Base-by-base conservation (phyloP, 202 grass and related monocot species). In the Eragrostis tef region DNA sequence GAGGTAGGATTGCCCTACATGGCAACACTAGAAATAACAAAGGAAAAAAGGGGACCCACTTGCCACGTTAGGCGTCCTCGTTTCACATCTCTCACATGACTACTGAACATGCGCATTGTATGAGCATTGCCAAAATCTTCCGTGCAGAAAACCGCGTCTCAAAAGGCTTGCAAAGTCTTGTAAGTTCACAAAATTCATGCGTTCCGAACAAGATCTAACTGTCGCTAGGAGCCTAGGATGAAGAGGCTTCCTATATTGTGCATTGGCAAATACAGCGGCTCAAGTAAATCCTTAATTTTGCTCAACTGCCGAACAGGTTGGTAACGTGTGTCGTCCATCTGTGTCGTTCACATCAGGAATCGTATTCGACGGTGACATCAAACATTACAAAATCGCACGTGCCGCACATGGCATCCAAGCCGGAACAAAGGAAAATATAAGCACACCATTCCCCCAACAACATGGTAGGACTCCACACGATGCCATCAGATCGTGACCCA, bases 381-480 rank as follows among this genome's bases (percentile, higher is more conserved):
- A 65, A 75, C 70, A 31, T 45, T 66, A 45, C 60, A 65, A 64
- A 83, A 74, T 51, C 16, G 29, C 80, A 74, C 59, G 34, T 44
- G 80, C n/a, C 6, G 20, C 13, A 41, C 61, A 24, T 24, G 46
- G 31, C 7, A 52, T 4, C 9, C 34, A 43, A 1, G 19, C 22
- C 42, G 2, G 29, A 46, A 61, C 9, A 26, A 62, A 7, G n/a
- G n/a, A n/a, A n/a, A n/a, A n/a, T n/a, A n/a, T n/a, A n/a, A n/a
- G 41, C 4, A 58, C 19, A 27, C 7, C 53, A 24, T 16, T 7
- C 2, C 22, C 11, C 27, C 11, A 16, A 4, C n/a, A 10, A 14
- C n/a, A 42, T 15, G 62, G 29, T 54, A 41, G 50, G 14, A 25
- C 50, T 20, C 25, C 17, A 14, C 6, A 11, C 7, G 45, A 71